phyloP scores from a whole-genome alignment of 2,329 filamentous ascomycete species.

The Colletotrichum sp. region DNA sequence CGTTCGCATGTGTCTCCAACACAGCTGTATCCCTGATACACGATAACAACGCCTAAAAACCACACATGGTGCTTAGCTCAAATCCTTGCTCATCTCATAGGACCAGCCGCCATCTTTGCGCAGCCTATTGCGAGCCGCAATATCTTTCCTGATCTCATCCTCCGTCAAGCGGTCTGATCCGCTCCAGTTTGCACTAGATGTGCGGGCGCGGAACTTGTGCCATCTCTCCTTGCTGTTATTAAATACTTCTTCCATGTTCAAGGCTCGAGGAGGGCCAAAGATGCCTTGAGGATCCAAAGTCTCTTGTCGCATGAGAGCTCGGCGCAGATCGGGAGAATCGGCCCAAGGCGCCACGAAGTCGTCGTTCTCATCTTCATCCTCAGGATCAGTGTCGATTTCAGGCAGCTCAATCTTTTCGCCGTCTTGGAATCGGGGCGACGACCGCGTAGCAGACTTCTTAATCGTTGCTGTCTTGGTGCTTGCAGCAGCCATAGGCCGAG shows the following conservation, averaged over 20 bases:
- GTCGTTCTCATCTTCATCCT: conserved; percentile 77
- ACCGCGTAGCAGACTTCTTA: conserved; percentile 63
- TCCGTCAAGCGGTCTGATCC: conserved; percentile 82
- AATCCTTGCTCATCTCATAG: conserved; percentile 63
- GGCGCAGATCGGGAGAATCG: conserved; percentile 81
- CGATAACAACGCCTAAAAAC: conserved; percentile 9
- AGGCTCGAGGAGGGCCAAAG: conserved; percentile 85
- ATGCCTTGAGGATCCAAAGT: conserved; percentile 82
- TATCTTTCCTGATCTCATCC: conserved; percentile 83
- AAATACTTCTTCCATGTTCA: conserved; percentile 98
- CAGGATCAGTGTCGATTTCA: conserved; percentile 94
- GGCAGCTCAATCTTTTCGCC: conserved; percentile 91
- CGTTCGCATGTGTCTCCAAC: conserved; percentile 19
- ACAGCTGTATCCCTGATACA: conserved; percentile 12
- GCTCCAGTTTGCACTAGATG: conserved; percentile 94
- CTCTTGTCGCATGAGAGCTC: conserved; percentile 81
- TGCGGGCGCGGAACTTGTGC: conserved; percentile 88
- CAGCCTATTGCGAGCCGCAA: conserved; percentile 79
- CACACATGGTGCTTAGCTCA: conserved; percentile 37
- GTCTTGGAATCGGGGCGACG: conserved; percentile 85
- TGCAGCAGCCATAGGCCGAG: conserved; percentile 53
- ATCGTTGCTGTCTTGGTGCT: conserved; percentile 59
- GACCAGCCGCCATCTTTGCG: conserved; percentile 86
- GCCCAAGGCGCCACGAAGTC: conserved; percentile 83
- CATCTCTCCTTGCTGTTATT: conserved; percentile 84